Evolutionary conservation across 164 flowering plant genomes (phyloP).

Genomic region (grape (Vitis vinifera)): ASM3070453v1 NC_081820.1:24257501-24258000

Average conservation of each 20-base stretch:
- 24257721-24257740: conserved; percentile 10
- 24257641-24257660: conserved; percentile 3
- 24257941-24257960: conserved; percentile 65
- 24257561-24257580: conserved; percentile 7
- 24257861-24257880: conserved; percentile 12
- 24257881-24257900: conserved; percentile 45
- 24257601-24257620: conserved; percentile 4
- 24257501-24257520: conserved; percentile 15
- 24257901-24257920: conserved; percentile 49
- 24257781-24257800: conserved; percentile 9
- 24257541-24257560: conserved; percentile 11
- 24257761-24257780: conserved; percentile 5
- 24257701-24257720: background rate
- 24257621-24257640: conserved; percentile 10
- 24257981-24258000: conserved; percentile 37
- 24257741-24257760: conserved; percentile 14
- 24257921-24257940: conserved; percentile 51
- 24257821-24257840: conserved; percentile 13
- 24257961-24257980: conserved; percentile 52
- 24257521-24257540: conserved; percentile 17
- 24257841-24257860: conserved; percentile 15
- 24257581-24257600: background rate
- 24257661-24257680: conserved; percentile 10
- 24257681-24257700: conserved; percentile 5
- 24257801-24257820: conserved; percentile 4